These are phyloP conservation scores for Erythrophleum ivorense DNA, from an alignment of 331 rosid genomes.

Conservation along the genomic window DNA sequence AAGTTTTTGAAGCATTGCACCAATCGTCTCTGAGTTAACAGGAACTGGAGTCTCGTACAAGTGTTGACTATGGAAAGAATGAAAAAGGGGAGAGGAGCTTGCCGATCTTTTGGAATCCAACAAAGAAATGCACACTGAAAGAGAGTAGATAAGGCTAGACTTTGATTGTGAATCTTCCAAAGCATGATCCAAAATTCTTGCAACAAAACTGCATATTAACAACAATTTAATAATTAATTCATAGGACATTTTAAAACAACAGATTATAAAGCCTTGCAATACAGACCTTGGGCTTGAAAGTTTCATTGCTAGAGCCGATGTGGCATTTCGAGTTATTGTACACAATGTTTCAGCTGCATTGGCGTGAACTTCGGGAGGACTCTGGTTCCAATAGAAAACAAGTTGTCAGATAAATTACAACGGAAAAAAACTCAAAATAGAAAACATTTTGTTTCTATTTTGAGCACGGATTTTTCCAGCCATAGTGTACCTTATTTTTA, in stretches of 20 bases:
- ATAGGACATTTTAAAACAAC: conserved; percentile 6
- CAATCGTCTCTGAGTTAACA: conserved; percentile 80
- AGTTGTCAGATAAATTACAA: conserved; percentile 31
- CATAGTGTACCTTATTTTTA: not conserved
- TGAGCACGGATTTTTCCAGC: not conserved
- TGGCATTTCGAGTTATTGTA: conserved; percentile 83
- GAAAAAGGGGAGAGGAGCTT: conserved; percentile 68
- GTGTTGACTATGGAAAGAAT: conserved; percentile 89
- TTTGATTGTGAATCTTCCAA: conserved; percentile 84
- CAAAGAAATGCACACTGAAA: conserved; percentile 92
- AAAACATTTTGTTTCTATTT: not conserved
- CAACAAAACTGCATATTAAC: conserved; percentile 71
- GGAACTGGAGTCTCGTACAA: conserved; percentile 81
- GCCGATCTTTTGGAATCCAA: conserved; percentile 91
- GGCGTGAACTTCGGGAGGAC: conserved; percentile 94
- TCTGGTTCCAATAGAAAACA: conserved; percentile 56
- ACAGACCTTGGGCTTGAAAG: conserved; percentile 95
- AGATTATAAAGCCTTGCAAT: conserved; percentile 27
- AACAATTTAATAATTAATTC: conserved; percentile 21
- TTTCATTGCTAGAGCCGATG: conserved; percentile 85
- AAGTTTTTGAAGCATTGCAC: conserved; percentile 91
- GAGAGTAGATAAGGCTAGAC: conserved; percentile 86
- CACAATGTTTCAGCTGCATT: conserved; percentile 94
- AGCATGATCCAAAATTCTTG: conserved; percentile 80
- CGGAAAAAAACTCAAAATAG: not conserved